These are phyloP conservation scores for Onygenales sp. DNA, from an alignment of 2,329 filamentous ascomycete species.

Conservation along the genomic window DNA sequence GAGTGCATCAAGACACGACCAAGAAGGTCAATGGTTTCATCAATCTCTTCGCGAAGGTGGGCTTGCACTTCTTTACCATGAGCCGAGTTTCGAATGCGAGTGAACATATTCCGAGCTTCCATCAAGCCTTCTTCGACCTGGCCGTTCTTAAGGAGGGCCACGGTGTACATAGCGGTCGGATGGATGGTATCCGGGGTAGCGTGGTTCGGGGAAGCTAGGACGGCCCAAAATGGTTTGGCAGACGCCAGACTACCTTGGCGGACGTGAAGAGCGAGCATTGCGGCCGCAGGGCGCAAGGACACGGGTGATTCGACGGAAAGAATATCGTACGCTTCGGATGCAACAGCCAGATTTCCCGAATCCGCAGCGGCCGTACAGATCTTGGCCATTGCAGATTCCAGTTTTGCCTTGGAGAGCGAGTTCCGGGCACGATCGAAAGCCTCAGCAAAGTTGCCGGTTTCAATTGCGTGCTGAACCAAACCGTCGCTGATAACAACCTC, in stretches of 20 bases:
- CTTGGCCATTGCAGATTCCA: slow-evolving; percentile 56
- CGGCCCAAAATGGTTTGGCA: slow-evolving; percentile 71
- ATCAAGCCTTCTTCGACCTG: slow-evolving; percentile 71
- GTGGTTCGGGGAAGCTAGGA: slow-evolving; percentile 51
- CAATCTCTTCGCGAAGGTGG: slow-evolving; percentile 67
- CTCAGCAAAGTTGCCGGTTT: slow-evolving; percentile 59
- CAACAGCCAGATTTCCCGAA: slow-evolving; percentile 58
- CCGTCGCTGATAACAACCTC: slow-evolving; percentile 63
- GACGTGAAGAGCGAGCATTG: slow-evolving; percentile 78
- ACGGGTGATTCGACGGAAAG: slow-evolving; percentile 45
- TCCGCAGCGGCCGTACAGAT: slow-evolving; percentile 76
- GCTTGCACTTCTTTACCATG: slow-evolving; percentile 36
- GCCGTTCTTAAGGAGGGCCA: slow-evolving; percentile 78
- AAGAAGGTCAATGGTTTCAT: slow-evolving; percentile 70
- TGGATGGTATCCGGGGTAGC: slow-evolving; percentile 64
- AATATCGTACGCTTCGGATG: slow-evolving; percentile 55
- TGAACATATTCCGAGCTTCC: slow-evolving; percentile 78
- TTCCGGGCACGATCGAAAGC: slow-evolving; percentile 64
- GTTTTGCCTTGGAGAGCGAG: slow-evolving; percentile 47
- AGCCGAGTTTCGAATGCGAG: slow-evolving; percentile 61
- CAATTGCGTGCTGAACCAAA: slow-evolving; percentile 68
- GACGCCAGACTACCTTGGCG: slow-evolving; percentile 69
- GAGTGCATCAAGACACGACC: slow-evolving; percentile 48
- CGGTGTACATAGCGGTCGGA: slow-evolving; percentile 80
- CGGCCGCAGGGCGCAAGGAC: slow-evolving; percentile 55